Percentiles rank a stretch among this genome's conserved stretches.
These are phyloP conservation scores for Batkoa obscura DNA, from an alignment of 371 early-diverging fungal genomes.

Conservation along the genomic window DNA sequence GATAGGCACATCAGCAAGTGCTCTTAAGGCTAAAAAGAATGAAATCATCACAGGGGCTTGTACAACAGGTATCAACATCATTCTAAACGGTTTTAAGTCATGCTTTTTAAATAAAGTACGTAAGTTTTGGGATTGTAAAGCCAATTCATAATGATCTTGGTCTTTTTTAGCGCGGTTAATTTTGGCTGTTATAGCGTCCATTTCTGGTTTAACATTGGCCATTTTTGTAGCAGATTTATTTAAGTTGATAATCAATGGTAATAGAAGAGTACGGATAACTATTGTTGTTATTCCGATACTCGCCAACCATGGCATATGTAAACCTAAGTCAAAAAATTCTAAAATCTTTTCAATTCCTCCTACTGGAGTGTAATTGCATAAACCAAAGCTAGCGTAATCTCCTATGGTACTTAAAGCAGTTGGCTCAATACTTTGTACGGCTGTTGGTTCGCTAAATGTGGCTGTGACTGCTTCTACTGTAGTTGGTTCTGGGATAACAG, in stretches of 20 bases:
- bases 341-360: constrained; percentile 50
- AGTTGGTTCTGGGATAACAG: no score
- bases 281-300: constrained; percentile 60
- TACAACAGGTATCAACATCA: constrained; percentile 35
- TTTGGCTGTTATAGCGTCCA: constrained; percentile 41
- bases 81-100: constrained; percentile 38
- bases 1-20: constrained; percentile 64
- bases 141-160: constrained; percentile 32
- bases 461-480: no score
- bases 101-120: constrained; percentile 37
- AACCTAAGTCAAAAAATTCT: constrained; percentile 59
- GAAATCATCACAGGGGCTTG: constrained; percentile 78
- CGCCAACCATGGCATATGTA: constrained; percentile 88
- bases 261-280: constrained; percentile 39
- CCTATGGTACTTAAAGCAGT: constrained; percentile 18
- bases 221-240: constrained; percentile 52
- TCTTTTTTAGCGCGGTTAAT: constrained; percentile 30
- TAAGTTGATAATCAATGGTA: constrained; percentile 58
- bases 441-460: no score
- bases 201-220: constrained; percentile 54
- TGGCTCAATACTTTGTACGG: no score
- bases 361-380: constrained; percentile 55
- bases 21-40: constrained; percentile 69
- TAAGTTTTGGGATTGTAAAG: constrained; percentile 30
- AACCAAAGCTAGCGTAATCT: constrained; percentile 56